Conservation (phyloP, 306 rosid species). For the Lablab purpureus region DNA sequence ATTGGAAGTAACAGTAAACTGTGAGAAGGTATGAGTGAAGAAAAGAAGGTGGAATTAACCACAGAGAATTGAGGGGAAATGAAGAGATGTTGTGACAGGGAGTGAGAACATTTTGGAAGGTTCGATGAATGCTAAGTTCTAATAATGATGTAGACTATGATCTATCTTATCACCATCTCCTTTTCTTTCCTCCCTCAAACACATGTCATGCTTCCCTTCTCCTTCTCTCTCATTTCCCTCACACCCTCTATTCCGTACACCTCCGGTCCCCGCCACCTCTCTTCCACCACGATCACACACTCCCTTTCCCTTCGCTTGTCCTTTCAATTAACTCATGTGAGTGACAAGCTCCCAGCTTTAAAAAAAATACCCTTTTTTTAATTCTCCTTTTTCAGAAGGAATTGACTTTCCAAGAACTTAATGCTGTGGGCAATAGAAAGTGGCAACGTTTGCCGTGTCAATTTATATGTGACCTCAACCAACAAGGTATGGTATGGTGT, state of each 20-base stretch:
- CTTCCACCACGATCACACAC: background rate
- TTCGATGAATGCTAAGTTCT: conserved; percentile 48
- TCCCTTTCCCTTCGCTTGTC: background rate
- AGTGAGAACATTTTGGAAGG: conserved; percentile 57
- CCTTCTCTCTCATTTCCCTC: background rate
- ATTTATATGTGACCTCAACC: conserved; percentile 35
- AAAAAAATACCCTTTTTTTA: background rate
- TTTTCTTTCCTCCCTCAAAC: background rate
- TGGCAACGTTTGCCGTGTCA: conserved; percentile 39
- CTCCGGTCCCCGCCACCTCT: conserved; percentile 26
- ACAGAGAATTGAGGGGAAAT: background rate
- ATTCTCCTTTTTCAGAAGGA: conserved; percentile 14
- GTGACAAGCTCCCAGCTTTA: background rate
- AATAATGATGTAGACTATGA: conserved; percentile 49
- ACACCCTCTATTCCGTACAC: conserved; percentile 5
- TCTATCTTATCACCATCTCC: conserved; percentile 45
- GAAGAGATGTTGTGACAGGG: conserved; percentile 20
- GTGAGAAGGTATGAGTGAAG: background rate
- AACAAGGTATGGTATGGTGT: conserved; percentile 12
- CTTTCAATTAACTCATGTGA: conserved; percentile 20
- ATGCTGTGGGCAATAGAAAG: conserved; percentile 40
- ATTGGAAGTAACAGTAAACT: background rate
- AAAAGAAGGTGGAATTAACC: background rate
- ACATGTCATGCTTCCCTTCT: background rate
- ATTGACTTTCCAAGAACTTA: conserved; percentile 43